Conservation (phyloP, 2,329 filamentous ascomycete genomes). For the Hypoxylon rubiginosum region DNA sequence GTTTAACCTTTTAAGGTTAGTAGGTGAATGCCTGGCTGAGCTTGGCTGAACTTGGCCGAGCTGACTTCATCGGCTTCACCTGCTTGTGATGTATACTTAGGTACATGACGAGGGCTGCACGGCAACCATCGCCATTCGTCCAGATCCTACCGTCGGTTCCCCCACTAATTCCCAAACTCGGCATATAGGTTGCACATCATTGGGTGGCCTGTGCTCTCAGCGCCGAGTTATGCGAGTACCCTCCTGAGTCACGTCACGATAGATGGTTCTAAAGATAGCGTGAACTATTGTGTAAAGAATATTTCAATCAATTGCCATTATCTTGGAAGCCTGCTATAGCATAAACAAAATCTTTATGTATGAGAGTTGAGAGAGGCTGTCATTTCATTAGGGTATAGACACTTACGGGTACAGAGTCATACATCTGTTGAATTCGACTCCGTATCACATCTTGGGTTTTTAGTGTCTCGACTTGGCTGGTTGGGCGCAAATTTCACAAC, state of each 20-base stretch:
- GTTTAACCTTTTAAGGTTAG: conserved; percentile 20
- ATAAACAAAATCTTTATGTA: no score
- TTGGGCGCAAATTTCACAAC: conserved; percentile 34
- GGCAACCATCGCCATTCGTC: conserved; percentile 46
- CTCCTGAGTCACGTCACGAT: conserved; percentile 1
- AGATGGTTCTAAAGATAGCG: not conserved
- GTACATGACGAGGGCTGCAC: conserved; percentile 26
- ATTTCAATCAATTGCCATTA: not conserved
- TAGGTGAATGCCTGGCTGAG: conserved; percentile 10
- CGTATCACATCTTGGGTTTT: not conserved
- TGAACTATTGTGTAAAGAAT: not conserved
- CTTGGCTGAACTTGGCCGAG: no score
- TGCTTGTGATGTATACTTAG: not conserved
- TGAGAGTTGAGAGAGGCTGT: not conserved
- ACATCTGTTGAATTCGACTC: conserved; percentile 3
- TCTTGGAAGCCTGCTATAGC: not conserved
- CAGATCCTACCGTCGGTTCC: not conserved
- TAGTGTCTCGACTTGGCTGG: conserved; percentile 17
- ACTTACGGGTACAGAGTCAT: not conserved
- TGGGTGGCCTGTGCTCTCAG: conserved; percentile 35
- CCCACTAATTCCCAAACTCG: conserved; percentile 38
- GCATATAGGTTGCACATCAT: conserved; percentile 37
- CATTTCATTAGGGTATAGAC: not conserved
- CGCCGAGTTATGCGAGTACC: conserved; percentile 1
- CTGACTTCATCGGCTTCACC: not conserved